Percentiles rank a stretch among this genome's conserved stretches.
These are phyloP conservation scores for Yamadazyma philogaea DNA, from an alignment of 805 yeast species.

Conservation along the genomic window DNA sequence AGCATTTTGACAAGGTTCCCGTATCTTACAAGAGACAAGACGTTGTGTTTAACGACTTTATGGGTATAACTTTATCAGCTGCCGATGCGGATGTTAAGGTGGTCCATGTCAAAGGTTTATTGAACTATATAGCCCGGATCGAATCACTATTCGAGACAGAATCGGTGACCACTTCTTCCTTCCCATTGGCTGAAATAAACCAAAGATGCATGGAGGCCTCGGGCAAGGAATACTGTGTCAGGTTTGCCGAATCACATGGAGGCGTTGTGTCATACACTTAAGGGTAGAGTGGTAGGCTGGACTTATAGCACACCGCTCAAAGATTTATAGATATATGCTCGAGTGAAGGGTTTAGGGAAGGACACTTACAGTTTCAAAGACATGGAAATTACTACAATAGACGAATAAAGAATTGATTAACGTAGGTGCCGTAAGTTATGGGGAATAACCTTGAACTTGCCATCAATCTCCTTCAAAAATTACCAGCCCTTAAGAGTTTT, in stretches of 20 bases:
- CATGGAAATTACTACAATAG: too few species aligned
- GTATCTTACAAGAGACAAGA: slow-evolving; percentile 1
- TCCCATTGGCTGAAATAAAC: slow-evolving; percentile 7
- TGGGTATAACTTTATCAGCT: slow-evolving; percentile 28
- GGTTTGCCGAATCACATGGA: slow-evolving; percentile 16
- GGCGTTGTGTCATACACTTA: slow-evolving; percentile 11
- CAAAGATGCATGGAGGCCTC: slow-evolving; percentile 17
- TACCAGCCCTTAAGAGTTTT: too few species aligned
- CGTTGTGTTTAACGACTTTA: slow-evolving; percentile 18
- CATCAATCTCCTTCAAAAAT: too few species aligned
- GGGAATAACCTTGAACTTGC: too few species aligned
- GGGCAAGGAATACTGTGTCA: slow-evolving; percentile 17
- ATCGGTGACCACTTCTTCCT: slow-evolving; percentile 4
- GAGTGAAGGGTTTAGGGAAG: too few species aligned
- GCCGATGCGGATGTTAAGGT: slow-evolving; percentile 27
- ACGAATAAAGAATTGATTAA: too few species aligned
- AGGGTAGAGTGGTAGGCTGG: too few species aligned
- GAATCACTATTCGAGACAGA: slow-evolving; percentile 13
- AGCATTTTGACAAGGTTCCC: slow-evolving; percentile 14
- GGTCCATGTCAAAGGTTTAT: slow-evolving; percentile 25
- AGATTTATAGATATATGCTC: too few species aligned
- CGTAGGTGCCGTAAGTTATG: too few species aligned
- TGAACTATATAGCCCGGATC: slow-evolving; percentile 11
- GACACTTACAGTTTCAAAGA: too few species aligned
- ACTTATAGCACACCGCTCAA: too few species aligned